Conservation (phyloP, 331 rosid genomes). For the Malus hybrid region DNA sequence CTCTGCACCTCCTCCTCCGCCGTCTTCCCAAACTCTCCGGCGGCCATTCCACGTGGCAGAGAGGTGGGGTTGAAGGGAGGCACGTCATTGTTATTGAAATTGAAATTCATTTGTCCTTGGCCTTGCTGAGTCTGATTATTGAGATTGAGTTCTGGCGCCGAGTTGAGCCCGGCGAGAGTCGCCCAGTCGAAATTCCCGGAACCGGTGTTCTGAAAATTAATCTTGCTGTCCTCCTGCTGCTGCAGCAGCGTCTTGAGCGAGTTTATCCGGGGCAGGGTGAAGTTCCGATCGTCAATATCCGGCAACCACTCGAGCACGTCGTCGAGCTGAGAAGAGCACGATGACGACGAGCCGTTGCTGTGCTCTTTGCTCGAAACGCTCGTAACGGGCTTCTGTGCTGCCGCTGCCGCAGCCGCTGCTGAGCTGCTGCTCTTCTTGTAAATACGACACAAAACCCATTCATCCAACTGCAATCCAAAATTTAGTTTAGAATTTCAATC, state of each 20-base stretch:
- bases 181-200: constrained; percentile 67
- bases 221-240: constrained; percentile 37
- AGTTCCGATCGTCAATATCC: constrained; percentile 43
- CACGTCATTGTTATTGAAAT: constrained; percentile 28
- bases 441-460: constrained; percentile 92
- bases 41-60: constrained; percentile 27
- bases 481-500: neutral
- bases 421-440: constrained; percentile 69
- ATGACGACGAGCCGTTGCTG: constrained; percentile 49
- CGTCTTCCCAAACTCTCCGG: constrained; percentile 7
- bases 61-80: constrained; percentile 39
- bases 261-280: constrained; percentile 52
- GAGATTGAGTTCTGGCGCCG: constrained; percentile 31
- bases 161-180: constrained; percentile 35
- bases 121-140: constrained; percentile 31
- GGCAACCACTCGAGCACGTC: constrained; percentile 70
- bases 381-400: constrained; percentile 20
- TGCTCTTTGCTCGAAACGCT: constrained; percentile 44
- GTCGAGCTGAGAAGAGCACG: constrained; percentile 62
- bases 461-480: constrained; percentile 49
- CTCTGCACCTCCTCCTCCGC: constrained; percentile 80
- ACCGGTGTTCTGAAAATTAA: constrained; percentile 32
- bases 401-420: neutral
- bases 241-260: constrained; percentile 35
- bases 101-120: constrained; percentile 27